A percentile compares a stretch with the other conserved stretches of the same genome.
Evolutionary conservation across 2,329 filamentous ascomycete species (phyloP).

Genomic region (Fusarium dlaminii): DNA sequence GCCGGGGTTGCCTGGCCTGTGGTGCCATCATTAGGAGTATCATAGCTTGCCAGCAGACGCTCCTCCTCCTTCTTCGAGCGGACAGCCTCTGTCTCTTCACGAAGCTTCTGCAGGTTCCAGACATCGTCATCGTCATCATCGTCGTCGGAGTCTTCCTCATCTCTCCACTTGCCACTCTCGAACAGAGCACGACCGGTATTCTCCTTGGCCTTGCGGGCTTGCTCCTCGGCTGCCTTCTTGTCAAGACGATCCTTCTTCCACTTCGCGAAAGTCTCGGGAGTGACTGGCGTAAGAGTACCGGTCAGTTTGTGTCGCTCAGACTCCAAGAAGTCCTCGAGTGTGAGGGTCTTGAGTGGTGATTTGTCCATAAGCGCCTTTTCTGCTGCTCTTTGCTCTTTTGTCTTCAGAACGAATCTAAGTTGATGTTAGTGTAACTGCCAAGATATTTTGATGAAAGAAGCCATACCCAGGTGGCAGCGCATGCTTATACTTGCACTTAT

Average conservation of each 20-base stretch:
- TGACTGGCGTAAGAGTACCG: slow-evolving; percentile 92
- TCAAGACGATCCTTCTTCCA: slow-evolving; percentile 96
- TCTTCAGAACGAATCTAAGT: slow-evolving; percentile 90
- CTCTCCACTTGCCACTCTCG: slow-evolving; percentile 93
- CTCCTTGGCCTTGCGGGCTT: slow-evolving; percentile 91
- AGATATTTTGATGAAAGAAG: not conserved
- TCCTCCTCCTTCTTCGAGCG: slow-evolving; percentile 83
- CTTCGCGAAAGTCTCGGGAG: slow-evolving; percentile 88
- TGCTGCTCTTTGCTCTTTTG: slow-evolving; percentile 92
- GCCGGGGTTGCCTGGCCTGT: slow-evolving; percentile 25
- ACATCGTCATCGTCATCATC: slow-evolving; percentile 67
- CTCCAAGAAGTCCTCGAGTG: slow-evolving; percentile 96
- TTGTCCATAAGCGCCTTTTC: slow-evolving; percentile 98
- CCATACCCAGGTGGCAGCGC: slow-evolving; percentile 91
- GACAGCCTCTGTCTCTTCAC: slow-evolving; percentile 84
- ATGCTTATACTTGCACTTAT: slow-evolving; percentile 99
- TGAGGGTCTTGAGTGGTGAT: slow-evolving; percentile 91
- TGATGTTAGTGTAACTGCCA: slow-evolving; percentile 36
- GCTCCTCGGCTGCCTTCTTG: slow-evolving; percentile 95
- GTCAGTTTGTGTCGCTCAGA: slow-evolving; percentile 95
- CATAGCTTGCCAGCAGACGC: slow-evolving; percentile 54
- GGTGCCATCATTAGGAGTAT: slow-evolving; percentile 22
- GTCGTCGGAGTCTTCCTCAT: slow-evolving; percentile 69
- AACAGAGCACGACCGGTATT: slow-evolving; percentile 95
- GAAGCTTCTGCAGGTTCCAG: slow-evolving; percentile 85